A percentile compares a stretch with the other conserved stretches of the same genome.
Conservation (phyloP, 805 yeast species). For the Cyberlindnera petersonii region DNA sequence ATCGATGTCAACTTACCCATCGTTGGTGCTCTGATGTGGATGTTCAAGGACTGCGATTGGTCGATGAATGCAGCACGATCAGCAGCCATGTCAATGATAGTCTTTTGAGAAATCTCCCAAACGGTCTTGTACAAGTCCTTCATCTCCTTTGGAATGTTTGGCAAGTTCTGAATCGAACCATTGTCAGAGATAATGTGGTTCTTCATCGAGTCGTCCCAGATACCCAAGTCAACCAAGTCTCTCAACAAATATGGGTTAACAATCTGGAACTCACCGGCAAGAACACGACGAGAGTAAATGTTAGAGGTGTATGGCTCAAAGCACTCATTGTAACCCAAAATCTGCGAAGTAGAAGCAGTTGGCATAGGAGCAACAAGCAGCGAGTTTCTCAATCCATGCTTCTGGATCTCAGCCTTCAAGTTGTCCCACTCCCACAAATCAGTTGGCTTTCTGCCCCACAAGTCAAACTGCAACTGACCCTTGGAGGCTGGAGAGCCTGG, state of each 20-base stretch:
- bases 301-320: constrained; percentile 97
- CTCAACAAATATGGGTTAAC: constrained; percentile 83
- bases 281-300: constrained; percentile 83
- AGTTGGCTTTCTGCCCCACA: constrained; percentile 79
- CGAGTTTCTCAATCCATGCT: constrained; percentile 82
- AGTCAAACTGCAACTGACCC: constrained; percentile 80
- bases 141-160: constrained; percentile 69
- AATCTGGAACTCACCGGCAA: constrained; percentile 92
- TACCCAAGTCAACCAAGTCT: constrained; percentile 75
- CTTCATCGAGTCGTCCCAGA: constrained; percentile 82
- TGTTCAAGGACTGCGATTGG: constrained; percentile 91
- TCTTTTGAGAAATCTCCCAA: constrained; percentile 89
- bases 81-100: constrained; percentile 63
- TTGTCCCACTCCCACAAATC: constrained; percentile 83
- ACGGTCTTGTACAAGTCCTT: constrained; percentile 69
- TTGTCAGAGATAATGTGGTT: constrained; percentile 68
- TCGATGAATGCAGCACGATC: constrained; percentile 92
- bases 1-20: constrained; percentile 95
- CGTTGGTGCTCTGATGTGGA: constrained; percentile 84
- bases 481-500: constrained; percentile 87
- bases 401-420: constrained; percentile 54
- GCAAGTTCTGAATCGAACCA: constrained; percentile 82
- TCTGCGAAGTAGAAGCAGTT: constrained; percentile 97
- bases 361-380: constrained; percentile 95
- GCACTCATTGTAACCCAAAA: constrained; percentile 90